A percentile compares a stretch with the other conserved stretches of the same genome.
phyloP scores from a whole-genome alignment of 306 rosid species.

The Sicyos baderoa region DNA sequence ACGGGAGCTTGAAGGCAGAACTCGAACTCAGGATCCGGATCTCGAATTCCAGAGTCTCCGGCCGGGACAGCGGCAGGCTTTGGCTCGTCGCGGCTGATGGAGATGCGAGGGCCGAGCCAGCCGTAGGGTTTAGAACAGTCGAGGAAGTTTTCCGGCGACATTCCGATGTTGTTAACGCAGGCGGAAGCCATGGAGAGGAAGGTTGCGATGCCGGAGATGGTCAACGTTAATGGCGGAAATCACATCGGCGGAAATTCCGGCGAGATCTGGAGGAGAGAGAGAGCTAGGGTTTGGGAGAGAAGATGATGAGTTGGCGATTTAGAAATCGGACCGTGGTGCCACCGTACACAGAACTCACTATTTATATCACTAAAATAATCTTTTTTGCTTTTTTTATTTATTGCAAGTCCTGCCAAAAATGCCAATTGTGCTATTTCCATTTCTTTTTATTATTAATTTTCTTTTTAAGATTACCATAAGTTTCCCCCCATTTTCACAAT shows the following conservation, averaged over 20 bases:
- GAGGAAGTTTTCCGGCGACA: constrained; percentile 60
- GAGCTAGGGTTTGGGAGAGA: constrained; percentile 6
- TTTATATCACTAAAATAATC: not conserved
- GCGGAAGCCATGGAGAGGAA: constrained; percentile 71
- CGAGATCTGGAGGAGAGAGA: constrained; percentile 18
- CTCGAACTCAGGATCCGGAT: constrained; percentile 82
- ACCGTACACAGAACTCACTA: constrained; percentile 13
- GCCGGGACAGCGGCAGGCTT: not conserved
- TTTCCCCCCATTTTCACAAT: not conserved
- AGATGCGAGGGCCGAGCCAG: constrained; percentile 55
- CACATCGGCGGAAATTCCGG: constrained; percentile 14
- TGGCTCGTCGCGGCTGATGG: constrained; percentile 36
- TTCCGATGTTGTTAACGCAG: constrained; percentile 68
- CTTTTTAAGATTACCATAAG: not conserved
- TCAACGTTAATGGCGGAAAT: not conserved
- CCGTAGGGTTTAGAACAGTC: constrained; percentile 46
- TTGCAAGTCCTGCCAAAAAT: constrained; percentile 4
- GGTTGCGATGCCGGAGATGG: not conserved
- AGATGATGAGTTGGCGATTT: constrained; percentile 10
- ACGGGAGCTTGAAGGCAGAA: constrained; percentile 72
- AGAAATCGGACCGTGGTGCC: constrained; percentile 6
- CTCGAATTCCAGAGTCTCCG: constrained; percentile 25
- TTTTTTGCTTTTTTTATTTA: not conserved
- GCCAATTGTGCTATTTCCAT: constrained; percentile 8
- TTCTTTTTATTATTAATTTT: not conserved